Conservation (phyloP, 345 rosid genomes). For the Eucalyptus regnans region DNA sequence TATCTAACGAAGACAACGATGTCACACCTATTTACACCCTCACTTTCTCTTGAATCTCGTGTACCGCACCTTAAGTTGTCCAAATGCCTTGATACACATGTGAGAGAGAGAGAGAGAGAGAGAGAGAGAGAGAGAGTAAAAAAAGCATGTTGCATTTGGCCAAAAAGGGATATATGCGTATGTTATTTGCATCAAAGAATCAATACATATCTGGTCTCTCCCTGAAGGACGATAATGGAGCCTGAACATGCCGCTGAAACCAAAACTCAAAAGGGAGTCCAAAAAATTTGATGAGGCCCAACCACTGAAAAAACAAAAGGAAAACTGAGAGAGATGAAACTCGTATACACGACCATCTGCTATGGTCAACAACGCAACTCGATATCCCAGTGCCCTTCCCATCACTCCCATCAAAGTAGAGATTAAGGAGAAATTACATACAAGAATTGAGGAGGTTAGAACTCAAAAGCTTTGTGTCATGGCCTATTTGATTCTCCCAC, state of each 20-base stretch:
- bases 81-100: neutral
- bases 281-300: neutral
- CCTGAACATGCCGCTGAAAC: neutral
- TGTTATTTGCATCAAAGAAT: neutral
- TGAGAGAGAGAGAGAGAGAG: neutral
- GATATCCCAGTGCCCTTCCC: neutral
- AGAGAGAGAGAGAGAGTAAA: neutral
- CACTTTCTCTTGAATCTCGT: neutral
- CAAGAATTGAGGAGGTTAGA: neutral
- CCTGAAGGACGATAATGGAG: neutral
- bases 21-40: neutral
- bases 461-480: neutral
- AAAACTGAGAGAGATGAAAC: neutral
- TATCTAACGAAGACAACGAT: neutral
- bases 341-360: neutral
- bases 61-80: neutral
- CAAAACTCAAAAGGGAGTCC: neutral
- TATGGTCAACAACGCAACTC: no score
- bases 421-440: neutral
- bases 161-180: neutral
- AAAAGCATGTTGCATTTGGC: neutral
- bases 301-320: neutral
- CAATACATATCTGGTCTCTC: neutral
- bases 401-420: neutral
- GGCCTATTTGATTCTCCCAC: neutral